Evolutionary conservation across 2,329 filamentous ascomycete species (phyloP).

Genomic region (Coniochaeta sp.): DNA sequence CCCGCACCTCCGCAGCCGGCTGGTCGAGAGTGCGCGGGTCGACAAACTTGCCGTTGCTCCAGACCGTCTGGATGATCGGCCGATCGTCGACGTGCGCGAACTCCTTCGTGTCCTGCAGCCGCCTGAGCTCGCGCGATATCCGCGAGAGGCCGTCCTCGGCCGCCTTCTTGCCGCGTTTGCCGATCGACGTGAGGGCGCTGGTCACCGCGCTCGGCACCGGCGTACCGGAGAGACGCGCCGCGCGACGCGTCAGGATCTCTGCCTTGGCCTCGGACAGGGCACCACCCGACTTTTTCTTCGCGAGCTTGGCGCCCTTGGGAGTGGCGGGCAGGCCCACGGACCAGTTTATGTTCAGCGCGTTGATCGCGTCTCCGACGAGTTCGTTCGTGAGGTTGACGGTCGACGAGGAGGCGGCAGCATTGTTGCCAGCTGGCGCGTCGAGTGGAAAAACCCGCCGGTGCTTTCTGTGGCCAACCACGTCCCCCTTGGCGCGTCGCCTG

Average conservation of each 20-base stretch:
- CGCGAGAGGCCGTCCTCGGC: slow-evolving; percentile 39
- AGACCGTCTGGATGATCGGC: slow-evolving; percentile 51
- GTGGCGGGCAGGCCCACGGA: slow-evolving; percentile 30
- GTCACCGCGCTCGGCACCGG: slow-evolving; percentile 33
- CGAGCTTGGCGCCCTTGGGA: slow-evolving; percentile 24
- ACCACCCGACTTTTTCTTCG: slow-evolving; percentile 14
- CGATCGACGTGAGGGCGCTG: slow-evolving; percentile 43
- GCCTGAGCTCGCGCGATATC: slow-evolving; percentile 49
- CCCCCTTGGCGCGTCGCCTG: slow-evolving; percentile 45
- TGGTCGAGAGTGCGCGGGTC: slow-evolving; percentile 29
- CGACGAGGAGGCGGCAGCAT: neutral
- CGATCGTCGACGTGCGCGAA: slow-evolving; percentile 51
- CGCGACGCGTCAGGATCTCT: slow-evolving; percentile 27
- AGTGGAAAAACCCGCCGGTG: slow-evolving; percentile 39
- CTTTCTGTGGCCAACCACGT: slow-evolving; percentile 31
- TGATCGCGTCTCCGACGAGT: slow-evolving; percentile 27
- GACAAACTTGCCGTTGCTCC: slow-evolving; percentile 59
- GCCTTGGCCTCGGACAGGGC: slow-evolving; percentile 15
- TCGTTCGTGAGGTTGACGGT: slow-evolving; percentile 11
- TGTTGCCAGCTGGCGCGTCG: slow-evolving; percentile 22
- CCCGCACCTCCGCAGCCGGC: slow-evolving; percentile 28
- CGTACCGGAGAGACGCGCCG: slow-evolving; percentile 36
- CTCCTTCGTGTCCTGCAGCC: slow-evolving; percentile 57
- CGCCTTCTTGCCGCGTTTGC: slow-evolving; percentile 53
- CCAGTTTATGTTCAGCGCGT: slow-evolving; percentile 39